Evolutionary conservation across 2,329 filamentous ascomycete genomes (phyloP).

Genomic region (Albophoma yamanashiensis): DNA sequence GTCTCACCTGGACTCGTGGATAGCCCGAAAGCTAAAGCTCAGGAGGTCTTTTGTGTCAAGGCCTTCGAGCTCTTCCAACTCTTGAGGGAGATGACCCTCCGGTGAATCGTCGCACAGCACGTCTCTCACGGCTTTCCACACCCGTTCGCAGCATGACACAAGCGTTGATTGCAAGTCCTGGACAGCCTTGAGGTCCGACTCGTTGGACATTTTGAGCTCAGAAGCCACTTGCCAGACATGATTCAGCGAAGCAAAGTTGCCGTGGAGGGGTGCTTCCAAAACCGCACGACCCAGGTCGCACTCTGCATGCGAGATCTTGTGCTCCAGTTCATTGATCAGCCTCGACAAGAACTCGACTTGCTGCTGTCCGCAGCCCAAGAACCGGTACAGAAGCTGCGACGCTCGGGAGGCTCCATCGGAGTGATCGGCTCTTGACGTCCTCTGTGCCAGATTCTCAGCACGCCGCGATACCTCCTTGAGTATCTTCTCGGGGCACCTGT

Average conservation of each 20-base stretch:
- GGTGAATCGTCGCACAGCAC: slow-evolving; percentile 90
- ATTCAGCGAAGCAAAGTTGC: slow-evolving; percentile 55
- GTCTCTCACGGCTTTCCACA: slow-evolving; percentile 67
- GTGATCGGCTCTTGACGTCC: slow-evolving; percentile 78
- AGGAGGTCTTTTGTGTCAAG: slow-evolving; percentile 79
- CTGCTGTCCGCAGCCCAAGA: slow-evolving; percentile 31
- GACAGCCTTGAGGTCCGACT: slow-evolving; percentile 23
- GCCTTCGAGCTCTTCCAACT: slow-evolving; percentile 59
- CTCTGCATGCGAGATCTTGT: slow-evolving; percentile 52
- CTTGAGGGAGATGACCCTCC: slow-evolving; percentile 73
- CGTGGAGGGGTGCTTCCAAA: slow-evolving; percentile 56
- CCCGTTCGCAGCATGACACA: slow-evolving; percentile 48
- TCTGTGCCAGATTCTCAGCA: slow-evolving; percentile 48
- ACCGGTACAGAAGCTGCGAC: slow-evolving; percentile 57
- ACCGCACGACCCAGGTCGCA: slow-evolving; percentile 56
- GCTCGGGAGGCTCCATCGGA: slow-evolving; percentile 81
- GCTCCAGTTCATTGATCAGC: slow-evolving; percentile 51
- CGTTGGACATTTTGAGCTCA: slow-evolving; percentile 24
- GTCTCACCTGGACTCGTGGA: slow-evolving; percentile 85
- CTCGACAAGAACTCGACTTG: slow-evolving; percentile 41
- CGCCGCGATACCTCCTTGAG: slow-evolving; percentile 37
- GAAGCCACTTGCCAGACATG: slow-evolving; percentile 43
- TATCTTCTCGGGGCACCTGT: slow-evolving; percentile 14
- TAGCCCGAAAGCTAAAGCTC: slow-evolving; percentile 87
- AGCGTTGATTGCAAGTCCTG: slow-evolving; percentile 41